Evolutionary conservation across 208 protist species (phyloP).

Genomic region (Wallacemonas sp.): DNA sequence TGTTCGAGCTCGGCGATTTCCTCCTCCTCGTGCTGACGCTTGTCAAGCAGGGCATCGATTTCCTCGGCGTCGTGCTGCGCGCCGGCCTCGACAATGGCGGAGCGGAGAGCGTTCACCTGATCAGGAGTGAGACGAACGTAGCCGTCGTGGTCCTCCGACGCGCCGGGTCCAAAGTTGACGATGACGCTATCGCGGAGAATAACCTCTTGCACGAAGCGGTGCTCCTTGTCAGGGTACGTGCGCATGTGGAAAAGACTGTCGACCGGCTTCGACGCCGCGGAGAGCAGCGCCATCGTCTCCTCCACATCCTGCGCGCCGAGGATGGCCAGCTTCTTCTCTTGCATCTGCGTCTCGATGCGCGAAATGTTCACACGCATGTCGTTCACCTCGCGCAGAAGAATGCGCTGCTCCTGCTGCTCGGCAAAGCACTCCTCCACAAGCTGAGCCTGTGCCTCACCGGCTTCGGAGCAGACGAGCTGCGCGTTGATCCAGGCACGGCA

Average conservation of each 20-base stretch:
- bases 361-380: conserved; percentile 65
- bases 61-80: conserved; percentile 59
- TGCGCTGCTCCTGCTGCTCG: conserved; percentile 72
- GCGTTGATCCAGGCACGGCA: conserved; percentile 59
- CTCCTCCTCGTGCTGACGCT: conserved; percentile 50
- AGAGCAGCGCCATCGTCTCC: conserved; percentile 13
- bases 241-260: conserved; percentile 61
- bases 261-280: conserved; percentile 32
- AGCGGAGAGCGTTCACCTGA: conserved; percentile 35
- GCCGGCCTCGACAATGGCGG: conserved; percentile 30
- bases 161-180: conserved; percentile 55
- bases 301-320: conserved; percentile 29
- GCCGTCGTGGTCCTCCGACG: conserved; percentile 33
- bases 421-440: conserved; percentile 64
- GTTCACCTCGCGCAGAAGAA: conserved; percentile 72
- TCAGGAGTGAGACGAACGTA: conserved; percentile 52
- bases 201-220: conserved; percentile 59
- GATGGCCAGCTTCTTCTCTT: conserved; percentile 54
- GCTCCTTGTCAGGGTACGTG: conserved; percentile 36
- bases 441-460: conserved; percentile 44
- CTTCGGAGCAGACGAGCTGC: conserved; percentile 61
- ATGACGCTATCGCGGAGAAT: conserved; percentile 56
- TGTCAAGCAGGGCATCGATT: conserved; percentile 50
- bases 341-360: conserved; percentile 50
- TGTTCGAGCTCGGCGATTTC: conserved; percentile 53